Evolutionary conservation across 2,329 filamentous ascomycete species (phyloP).

Genomic region (Cordyceps militaris): DNA sequence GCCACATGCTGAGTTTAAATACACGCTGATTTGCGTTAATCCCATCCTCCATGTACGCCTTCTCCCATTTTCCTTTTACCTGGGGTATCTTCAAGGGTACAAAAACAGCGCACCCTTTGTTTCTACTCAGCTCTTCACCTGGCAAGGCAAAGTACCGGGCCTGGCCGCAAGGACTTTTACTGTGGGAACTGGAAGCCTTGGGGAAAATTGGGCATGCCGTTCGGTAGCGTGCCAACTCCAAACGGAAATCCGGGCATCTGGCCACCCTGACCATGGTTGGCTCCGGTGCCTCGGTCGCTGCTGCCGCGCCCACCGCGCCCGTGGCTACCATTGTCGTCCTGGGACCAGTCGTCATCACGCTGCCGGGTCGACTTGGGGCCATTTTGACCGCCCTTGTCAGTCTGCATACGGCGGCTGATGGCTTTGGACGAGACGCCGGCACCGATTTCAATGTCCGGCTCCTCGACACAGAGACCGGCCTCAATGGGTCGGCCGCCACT

Average conservation of each 20-base stretch:
- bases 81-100: conserved; percentile 7
- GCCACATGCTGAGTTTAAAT: not conserved
- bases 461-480: conserved; percentile 81
- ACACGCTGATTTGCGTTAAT: not conserved
- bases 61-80: not conserved
- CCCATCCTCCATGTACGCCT: not conserved
- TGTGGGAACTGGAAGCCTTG: conserved; percentile 32
- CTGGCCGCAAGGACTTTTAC: not conserved
- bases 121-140: not conserved
- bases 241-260: conserved; percentile 29
- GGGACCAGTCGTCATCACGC: conserved; percentile 27
- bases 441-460: conserved; percentile 97
- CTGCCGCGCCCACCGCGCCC: conserved; percentile 26
- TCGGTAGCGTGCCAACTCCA: conserved; percentile 25
- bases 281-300: conserved; percentile 17
- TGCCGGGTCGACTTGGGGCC: conserved; percentile 56
- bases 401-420: conserved; percentile 62
- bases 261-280: conserved; percentile 16
- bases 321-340: conserved; percentile 9
- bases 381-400: conserved; percentile 57
- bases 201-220: conserved; percentile 37
- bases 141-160: no score
- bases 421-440: conserved; percentile 95
- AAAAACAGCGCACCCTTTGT: not conserved
- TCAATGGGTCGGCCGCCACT: conserved; percentile 79